These are phyloP conservation scores for Gryganskiella cystojenkinii DNA, from an alignment of 192 early-diverging fungal genomes.

Conservation along the genomic window DNA sequence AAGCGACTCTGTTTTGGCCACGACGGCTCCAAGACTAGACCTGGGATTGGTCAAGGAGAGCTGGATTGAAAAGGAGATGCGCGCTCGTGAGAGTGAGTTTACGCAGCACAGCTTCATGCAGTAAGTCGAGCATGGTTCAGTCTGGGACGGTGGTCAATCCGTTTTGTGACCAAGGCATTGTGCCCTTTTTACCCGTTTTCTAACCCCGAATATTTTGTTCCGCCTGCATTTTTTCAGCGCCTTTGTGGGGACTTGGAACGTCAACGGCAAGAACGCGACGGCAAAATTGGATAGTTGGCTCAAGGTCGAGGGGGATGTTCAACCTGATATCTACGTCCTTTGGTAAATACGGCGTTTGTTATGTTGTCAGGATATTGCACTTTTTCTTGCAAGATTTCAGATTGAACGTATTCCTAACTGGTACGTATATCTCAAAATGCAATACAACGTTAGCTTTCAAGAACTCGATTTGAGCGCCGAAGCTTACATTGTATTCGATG, in stretches of 20 bases:
- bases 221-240: slow-evolving; percentile 56
- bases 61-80: slow-evolving; percentile 48
- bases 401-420: slow-evolving; percentile 4
- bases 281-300: slow-evolving; percentile 75
- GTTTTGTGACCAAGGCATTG: too few relatives aligned
- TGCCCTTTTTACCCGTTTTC: too few relatives aligned
- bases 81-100: slow-evolving; percentile 23
- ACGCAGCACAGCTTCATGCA: slow-evolving; percentile 39
- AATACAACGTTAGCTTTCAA: slow-evolving; percentile 84
- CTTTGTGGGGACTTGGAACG: slow-evolving; percentile 93
- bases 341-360: slow-evolving; percentile 59
- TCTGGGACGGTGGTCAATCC: background rate
- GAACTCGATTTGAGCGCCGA: slow-evolving; percentile 90
- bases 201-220: background rate
- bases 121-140: slow-evolving; percentile 11
- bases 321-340: slow-evolving; percentile 76
- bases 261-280: slow-evolving; percentile 78
- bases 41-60: slow-evolving; percentile 36
- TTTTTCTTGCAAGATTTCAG: too few relatives aligned
- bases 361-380: background rate
- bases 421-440: background rate
- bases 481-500: slow-evolving; percentile 86
- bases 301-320: slow-evolving; percentile 47
- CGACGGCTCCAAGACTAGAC: slow-evolving; percentile 13
- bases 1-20: slow-evolving; percentile 6